These are phyloP conservation scores for Harringtonia aguacate DNA, from an alignment of 2,329 filamentous ascomycete species.

Conservation along the genomic window DNA sequence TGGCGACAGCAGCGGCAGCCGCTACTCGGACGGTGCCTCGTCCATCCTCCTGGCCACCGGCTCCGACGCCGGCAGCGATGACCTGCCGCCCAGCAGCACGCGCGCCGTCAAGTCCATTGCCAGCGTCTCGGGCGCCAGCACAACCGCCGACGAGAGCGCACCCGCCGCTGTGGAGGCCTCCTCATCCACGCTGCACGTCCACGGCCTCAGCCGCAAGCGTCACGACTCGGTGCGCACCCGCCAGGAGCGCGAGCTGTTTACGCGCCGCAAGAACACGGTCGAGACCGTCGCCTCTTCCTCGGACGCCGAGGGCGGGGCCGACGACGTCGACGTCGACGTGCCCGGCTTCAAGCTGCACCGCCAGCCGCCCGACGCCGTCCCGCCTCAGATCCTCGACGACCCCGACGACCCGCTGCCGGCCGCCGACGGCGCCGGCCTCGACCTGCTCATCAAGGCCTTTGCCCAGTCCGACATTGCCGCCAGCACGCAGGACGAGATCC, in stretches of 20 bases:
- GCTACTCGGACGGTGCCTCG: slow-evolving; percentile 21
- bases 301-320: slow-evolving; percentile 39
- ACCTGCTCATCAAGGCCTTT: slow-evolving; percentile 69
- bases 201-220: slow-evolving; percentile 60
- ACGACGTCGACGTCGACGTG: too few species aligned
- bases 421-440: slow-evolving; percentile 66
- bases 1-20: slow-evolving; percentile 47
- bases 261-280: slow-evolving; percentile 58
- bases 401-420: slow-evolving; percentile 49
- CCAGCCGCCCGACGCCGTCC: slow-evolving; percentile 30
- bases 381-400: slow-evolving; percentile 58
- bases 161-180: slow-evolving; percentile 38
- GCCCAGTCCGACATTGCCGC: slow-evolving; percentile 65
- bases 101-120: slow-evolving; percentile 83
- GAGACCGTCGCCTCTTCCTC: slow-evolving; percentile 54
- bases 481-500: slow-evolving; percentile 68
- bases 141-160: slow-evolving; percentile 52
- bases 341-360: slow-evolving; percentile 38
- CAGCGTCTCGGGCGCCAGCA: slow-evolving; percentile 67
- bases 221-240: slow-evolving; percentile 72
- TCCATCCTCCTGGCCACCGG: slow-evolving; percentile 22
- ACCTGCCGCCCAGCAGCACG: slow-evolving; percentile 69
- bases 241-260: slow-evolving; percentile 86
- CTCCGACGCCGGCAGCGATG: slow-evolving; percentile 50
- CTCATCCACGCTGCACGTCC: slow-evolving; percentile 31